Evolutionary conservation across 2,329 filamentous ascomycete species (phyloP), one percentile per base, ranked within the genome.

Genomic region (Colletotrichum tanaceti): DNA sequence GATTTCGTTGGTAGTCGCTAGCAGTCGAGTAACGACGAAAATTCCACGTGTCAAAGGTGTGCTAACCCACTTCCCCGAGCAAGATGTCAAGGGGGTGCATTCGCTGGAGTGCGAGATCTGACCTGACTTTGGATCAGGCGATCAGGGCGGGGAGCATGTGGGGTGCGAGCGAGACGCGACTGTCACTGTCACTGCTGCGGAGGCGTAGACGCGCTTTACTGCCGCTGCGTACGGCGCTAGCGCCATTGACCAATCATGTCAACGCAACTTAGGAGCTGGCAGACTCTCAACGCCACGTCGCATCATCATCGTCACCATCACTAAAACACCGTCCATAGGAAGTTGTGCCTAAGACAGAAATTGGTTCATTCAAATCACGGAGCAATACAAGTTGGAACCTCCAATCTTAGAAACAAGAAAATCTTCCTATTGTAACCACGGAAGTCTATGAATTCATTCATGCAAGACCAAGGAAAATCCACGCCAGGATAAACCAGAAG

Each of bases 401-500:
- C 4, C 4, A 3, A 16, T 16, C 4, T 32, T 55, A 28, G n/a
- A 68, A 61, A 39, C 52, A 66, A 58, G 28, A 20, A 61, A 66
- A 66, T 66, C 55, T 69, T 66, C 57, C 66, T 44, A 47, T 69
- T 66, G 54, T 65, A 65, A 65, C 35, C 61, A 39, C 57, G 62
- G 63, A 54, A 49, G 50, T 69, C 62, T 69, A 69, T 65, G 43
- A 28, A 66, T 43, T 66, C 55, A 66, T 43, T 66, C 55, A 69
- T 66, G 62, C 62, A 69, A 57, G 57, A 69, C 66, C 50, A 69
- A 69, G 62, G 62, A 69, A 69, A 65, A 65, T 61, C 66, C 43
- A 66, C 50, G 10, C 60, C 35, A 66, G 43, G 66, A 65, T 68
- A 46, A 55, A 75, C 65, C 63, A 68, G 59, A 50, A 70, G 58